Conservation (phyloP, 2,329 filamentous ascomycete genomes). For the Paecilomyces sp. region DNA sequence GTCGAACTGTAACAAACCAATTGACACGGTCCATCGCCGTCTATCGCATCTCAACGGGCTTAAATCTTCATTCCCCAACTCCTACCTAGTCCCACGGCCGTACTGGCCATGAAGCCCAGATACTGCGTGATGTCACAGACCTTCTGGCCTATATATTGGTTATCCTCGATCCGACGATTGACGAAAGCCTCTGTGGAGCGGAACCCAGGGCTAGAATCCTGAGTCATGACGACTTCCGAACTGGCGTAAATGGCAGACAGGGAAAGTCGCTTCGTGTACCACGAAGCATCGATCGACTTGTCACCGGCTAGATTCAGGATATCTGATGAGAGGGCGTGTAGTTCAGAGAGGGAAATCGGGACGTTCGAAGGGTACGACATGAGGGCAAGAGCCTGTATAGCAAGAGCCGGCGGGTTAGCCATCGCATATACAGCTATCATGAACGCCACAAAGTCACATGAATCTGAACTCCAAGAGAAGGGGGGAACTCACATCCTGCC, state of each 20-base stretch:
- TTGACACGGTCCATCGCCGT: background rate
- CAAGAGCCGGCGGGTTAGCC: background rate
- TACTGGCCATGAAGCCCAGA: conserved; percentile 72
- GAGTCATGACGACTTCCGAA: conserved; percentile 89
- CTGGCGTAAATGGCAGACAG: conserved; percentile 64
- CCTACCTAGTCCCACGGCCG: conserved; percentile 71
- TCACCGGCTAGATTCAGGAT: conserved; percentile 86
- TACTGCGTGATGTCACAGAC: conserved; percentile 64
- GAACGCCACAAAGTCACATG: conserved; percentile 3
- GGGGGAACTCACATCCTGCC: conserved; percentile 67
- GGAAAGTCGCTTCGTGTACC: conserved; percentile 70
- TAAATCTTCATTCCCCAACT: conserved; percentile 82
- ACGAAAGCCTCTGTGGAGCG: conserved; percentile 74
- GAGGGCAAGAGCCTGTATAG: conserved; percentile 68
- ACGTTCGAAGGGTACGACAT: conserved; percentile 82
- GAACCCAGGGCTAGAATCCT: conserved; percentile 68
- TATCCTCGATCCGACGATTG: conserved; percentile 65
- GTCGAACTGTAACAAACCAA: background rate
- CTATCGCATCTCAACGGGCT: conserved; percentile 10
- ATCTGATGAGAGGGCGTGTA: conserved; percentile 79
- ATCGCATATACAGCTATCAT: background rate
- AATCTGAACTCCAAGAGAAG: background rate
- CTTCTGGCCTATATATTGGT: conserved; percentile 54
- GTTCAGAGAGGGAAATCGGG: conserved; percentile 67
- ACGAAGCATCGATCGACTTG: conserved; percentile 69